Percentiles rank a stretch among this genome's conserved stretches.
Evolutionary conservation across 148 eudicot genomes (phyloP).

Genomic region (Amaranthus cruentus): DNA sequence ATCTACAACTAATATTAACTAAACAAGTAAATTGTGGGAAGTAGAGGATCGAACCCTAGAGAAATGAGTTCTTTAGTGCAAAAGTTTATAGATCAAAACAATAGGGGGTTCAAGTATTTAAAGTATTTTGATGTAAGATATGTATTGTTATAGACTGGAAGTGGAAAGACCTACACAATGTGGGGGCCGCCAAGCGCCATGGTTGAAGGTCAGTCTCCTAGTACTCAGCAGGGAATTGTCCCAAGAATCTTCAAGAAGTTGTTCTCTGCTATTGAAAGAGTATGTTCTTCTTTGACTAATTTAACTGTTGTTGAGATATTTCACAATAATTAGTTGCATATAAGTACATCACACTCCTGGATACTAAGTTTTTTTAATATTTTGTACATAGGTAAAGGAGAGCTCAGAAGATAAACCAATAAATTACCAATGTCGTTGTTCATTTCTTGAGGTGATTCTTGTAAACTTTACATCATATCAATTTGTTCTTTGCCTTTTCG

Average conservation of each 20-base stretch:
- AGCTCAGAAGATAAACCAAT: constrained; percentile 58
- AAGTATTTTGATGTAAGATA: no score
- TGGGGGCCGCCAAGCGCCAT: constrained; percentile 97
- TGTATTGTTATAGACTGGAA: constrained; percentile 62
- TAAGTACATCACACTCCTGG: neutral
- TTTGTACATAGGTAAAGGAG: constrained; percentile 45
- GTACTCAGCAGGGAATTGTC: constrained; percentile 66
- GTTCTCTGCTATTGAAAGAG: constrained; percentile 77
- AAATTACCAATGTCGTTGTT: constrained; percentile 89
- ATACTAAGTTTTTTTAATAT: constrained; percentile 7
- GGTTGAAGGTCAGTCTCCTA: constrained; percentile 61
- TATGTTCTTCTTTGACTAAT: constrained; percentile 30
- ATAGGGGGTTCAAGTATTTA: no score
- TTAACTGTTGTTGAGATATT: neutral
- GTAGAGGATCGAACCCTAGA: no score
- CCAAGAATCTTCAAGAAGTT: constrained; percentile 83
- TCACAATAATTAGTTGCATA: neutral
- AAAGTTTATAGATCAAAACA: no score
- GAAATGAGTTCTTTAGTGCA: no score
- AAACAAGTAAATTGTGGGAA: no score
- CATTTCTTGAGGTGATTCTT: constrained; percentile 81
- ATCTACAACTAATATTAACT: no score
- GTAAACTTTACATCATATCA: constrained; percentile 1
- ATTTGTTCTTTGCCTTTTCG: neutral
- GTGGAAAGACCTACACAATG: constrained; percentile 94